phyloP scores from a whole-genome alignment of 495 filamentous ascomycete genomes.

The Lophium mytilinum region DNA sequence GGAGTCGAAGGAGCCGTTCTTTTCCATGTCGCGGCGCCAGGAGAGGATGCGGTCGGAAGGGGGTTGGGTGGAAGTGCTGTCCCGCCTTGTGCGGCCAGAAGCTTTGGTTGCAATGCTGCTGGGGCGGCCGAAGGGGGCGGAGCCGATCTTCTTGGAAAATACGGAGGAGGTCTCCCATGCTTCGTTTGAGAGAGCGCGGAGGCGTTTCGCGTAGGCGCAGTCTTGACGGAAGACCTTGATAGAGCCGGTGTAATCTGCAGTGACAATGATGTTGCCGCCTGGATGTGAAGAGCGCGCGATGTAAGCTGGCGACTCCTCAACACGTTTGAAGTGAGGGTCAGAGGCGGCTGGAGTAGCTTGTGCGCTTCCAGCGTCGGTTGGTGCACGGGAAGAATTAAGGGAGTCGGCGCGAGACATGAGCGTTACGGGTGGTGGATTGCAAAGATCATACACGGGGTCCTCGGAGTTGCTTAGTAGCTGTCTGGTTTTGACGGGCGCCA shows the following conservation, averaged over 20 bases:
- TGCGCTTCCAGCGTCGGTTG: slow-evolving; percentile 25
- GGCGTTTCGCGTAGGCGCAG: slow-evolving; percentile 62
- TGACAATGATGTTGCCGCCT: slow-evolving; percentile 86
- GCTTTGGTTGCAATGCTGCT: slow-evolving; percentile 50
- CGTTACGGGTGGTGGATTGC: slow-evolving; percentile 88
- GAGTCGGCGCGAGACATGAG: slow-evolving; percentile 67
- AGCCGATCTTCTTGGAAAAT: slow-evolving; percentile 62
- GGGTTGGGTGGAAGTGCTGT: slow-evolving; percentile 47
- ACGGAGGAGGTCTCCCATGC: slow-evolving; percentile 64
- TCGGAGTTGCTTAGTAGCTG: slow-evolving; percentile 70
- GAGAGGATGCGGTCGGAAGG: slow-evolving; percentile 79
- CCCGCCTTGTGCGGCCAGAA: slow-evolving; percentile 51
- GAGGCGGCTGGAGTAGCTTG: slow-evolving; percentile 28
- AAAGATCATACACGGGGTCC: slow-evolving; percentile 91
- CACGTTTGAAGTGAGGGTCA: slow-evolving; percentile 42
- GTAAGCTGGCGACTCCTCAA: slow-evolving; percentile 59
- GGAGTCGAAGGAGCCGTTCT: slow-evolving; percentile 45
- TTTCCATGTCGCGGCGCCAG: slow-evolving; percentile 77
- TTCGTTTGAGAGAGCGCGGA: slow-evolving; percentile 42
- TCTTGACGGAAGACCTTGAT: slow-evolving; percentile 95
- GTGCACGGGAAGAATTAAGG: slow-evolving; percentile 31
- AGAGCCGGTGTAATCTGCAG: slow-evolving; percentile 75
- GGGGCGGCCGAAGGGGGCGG: slow-evolving; percentile 50
- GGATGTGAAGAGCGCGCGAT: slow-evolving; percentile 64
- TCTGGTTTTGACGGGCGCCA: slow-evolving; percentile 73